Evolutionary conservation across 2,329 filamentous ascomycete species (phyloP).

Genomic region (Aureobasidium sp.): DNA sequence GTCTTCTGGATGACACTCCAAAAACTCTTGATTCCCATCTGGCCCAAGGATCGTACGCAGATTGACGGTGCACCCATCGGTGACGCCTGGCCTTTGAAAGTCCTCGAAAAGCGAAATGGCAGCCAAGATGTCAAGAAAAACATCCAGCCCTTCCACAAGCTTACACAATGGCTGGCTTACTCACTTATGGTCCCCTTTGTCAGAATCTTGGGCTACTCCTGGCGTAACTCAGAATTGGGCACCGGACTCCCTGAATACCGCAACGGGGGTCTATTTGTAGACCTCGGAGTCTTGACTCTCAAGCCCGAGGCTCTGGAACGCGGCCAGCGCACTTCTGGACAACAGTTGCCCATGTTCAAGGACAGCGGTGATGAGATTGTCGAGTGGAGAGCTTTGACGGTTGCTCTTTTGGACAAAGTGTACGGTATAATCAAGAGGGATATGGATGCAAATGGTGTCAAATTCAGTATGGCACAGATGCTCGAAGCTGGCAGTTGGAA

Average conservation of each 20-base stretch:
- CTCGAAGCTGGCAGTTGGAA: constrained; percentile 96
- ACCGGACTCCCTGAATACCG: constrained; percentile 85
- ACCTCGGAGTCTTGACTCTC: constrained; percentile 47
- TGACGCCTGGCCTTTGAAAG: constrained; percentile 74
- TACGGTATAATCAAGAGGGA: constrained; percentile 60
- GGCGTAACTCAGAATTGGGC: constrained; percentile 53
- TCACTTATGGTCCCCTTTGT: constrained; percentile 70
- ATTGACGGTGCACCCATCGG: constrained; percentile 78
- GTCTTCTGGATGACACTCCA: constrained; percentile 83
- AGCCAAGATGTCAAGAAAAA: constrained; percentile 65
- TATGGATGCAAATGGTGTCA: constrained; percentile 42
- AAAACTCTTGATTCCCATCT: constrained; percentile 73
- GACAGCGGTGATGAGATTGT: constrained; percentile 66
- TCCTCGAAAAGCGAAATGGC: constrained; percentile 17
- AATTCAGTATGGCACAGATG: constrained; percentile 70
- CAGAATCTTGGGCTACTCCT: constrained; percentile 45
- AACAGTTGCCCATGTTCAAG: constrained; percentile 62
- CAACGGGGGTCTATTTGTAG: constrained; percentile 76
- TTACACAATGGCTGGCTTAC: constrained; percentile 85
- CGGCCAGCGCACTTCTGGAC: constrained; percentile 53
- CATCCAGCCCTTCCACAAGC: constrained; percentile 53
- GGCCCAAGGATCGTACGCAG: constrained; percentile 73
- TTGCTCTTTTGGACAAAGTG: constrained; percentile 62
- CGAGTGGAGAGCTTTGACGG: constrained; percentile 65
- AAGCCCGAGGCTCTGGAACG: constrained; percentile 42